Evolutionary conservation across 202 grass and related monocot species (phyloP).

Genomic region (Sporobolus alterniflorus): DNA sequence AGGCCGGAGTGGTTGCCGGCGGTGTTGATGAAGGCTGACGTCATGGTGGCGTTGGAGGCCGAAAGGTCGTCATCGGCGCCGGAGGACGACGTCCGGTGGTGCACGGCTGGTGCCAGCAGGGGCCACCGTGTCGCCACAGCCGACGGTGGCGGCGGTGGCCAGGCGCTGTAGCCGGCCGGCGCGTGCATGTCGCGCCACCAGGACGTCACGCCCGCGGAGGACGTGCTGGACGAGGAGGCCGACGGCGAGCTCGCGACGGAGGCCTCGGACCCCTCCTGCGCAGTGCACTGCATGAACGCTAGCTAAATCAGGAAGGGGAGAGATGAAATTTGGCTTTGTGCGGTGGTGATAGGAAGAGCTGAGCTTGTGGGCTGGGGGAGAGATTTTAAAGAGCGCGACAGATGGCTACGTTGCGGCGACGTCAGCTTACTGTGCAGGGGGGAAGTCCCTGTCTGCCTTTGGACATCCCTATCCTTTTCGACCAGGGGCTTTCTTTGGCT

Average conservation of each 20-base stretch:
- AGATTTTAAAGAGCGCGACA: slow-evolving; percentile 43
- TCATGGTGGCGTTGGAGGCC: slow-evolving; percentile 55
- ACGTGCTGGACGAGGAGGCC: slow-evolving; percentile 19
- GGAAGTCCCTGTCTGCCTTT: slow-evolving; percentile 7
- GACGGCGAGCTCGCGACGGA: slow-evolving; percentile 69
- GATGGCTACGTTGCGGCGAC: slow-evolving; percentile 30
- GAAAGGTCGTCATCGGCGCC: slow-evolving; percentile 44
- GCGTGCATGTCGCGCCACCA: slow-evolving; percentile 59
- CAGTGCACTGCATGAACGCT: slow-evolving; percentile 60
- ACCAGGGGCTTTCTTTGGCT: background rate
- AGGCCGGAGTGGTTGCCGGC: slow-evolving; percentile 57
- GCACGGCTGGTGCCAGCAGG: background rate
- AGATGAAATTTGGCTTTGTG: slow-evolving; percentile 42
- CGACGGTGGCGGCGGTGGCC: slow-evolving; percentile 16
- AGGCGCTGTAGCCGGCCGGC: background rate
- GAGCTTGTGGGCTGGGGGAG: slow-evolving; percentile 16
- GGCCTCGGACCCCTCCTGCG: slow-evolving; percentile 75
- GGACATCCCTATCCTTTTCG: slow-evolving; percentile 41
- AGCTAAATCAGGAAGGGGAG: background rate
- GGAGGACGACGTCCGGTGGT: slow-evolving; percentile 36
- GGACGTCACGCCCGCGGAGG: slow-evolving; percentile 6
- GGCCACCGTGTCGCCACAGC: slow-evolving; percentile 34
- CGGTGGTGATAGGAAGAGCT: slow-evolving; percentile 15
- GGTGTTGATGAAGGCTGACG: slow-evolving; percentile 58
- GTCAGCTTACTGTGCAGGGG: background rate